Conservation (phyloP, 805 yeast genomes). For the Ogataea allantospora region DNA sequence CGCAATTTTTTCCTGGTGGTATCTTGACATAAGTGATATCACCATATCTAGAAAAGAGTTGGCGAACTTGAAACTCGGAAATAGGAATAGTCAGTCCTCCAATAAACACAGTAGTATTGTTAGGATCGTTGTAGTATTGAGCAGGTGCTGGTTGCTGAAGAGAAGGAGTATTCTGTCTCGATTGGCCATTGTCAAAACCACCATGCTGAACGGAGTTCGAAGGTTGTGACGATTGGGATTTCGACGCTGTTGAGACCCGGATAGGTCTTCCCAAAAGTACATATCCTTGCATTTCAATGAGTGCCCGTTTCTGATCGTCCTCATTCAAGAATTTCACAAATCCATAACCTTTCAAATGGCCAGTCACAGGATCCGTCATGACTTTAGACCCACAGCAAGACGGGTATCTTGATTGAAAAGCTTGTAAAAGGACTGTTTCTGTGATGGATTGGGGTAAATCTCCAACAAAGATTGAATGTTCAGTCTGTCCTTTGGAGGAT, state of each 20-base stretch:
- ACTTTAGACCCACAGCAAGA: constrained; percentile 75
- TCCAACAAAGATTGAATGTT: constrained; percentile 79
- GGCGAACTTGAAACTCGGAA: constrained; percentile 59
- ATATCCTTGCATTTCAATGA: constrained; percentile 79
- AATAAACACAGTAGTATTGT: constrained; percentile 73
- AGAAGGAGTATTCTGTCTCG: constrained; percentile 24
- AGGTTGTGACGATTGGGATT: constrained; percentile 21
- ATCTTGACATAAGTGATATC: constrained; percentile 73
- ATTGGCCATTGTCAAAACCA: constrained; percentile 12
- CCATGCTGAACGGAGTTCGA: constrained; percentile 11
- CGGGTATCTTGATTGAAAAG: constrained; percentile 67
- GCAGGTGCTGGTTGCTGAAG: constrained; percentile 43
- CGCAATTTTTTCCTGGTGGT: constrained; percentile 76
- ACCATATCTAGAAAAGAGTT: constrained; percentile 67
- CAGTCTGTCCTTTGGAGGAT: constrained; percentile 28
- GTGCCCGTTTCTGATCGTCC: constrained; percentile 67
- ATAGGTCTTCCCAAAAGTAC: constrained; percentile 72
- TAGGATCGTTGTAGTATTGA: constrained; percentile 70
- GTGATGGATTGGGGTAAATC: constrained; percentile 74
- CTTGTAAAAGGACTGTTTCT: constrained; percentile 61
- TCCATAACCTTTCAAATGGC: constrained; percentile 80
- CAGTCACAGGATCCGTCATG: constrained; percentile 70
- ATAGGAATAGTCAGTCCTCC: constrained; percentile 66
- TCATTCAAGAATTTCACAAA: constrained; percentile 74
- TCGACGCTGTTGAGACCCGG: constrained; percentile 68